Evolutionary conservation across 2,329 filamentous ascomycete genomes (phyloP).

Genomic region (Emergomyces orientalis): DNA sequence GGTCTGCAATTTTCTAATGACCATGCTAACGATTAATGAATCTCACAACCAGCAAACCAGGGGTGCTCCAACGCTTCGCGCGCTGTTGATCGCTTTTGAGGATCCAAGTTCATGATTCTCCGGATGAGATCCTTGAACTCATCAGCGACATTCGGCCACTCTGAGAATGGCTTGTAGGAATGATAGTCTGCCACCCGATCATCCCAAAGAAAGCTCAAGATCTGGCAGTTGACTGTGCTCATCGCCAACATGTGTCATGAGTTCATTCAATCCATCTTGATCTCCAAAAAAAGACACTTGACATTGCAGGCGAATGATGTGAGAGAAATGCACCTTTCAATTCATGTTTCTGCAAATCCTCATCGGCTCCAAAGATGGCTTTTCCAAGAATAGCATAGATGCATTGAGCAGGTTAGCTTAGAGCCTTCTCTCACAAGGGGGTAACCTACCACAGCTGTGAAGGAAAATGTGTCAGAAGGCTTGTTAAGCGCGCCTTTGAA

Average conservation of each 20-base stretch:
- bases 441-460: slow-evolving; percentile 23
- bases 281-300: slow-evolving; percentile 42
- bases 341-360: slow-evolving; percentile 27
- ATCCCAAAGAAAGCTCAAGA: slow-evolving; percentile 29
- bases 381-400: slow-evolving; percentile 39
- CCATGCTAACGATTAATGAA: no score
- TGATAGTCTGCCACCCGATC: slow-evolving; percentile 24
- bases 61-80: slow-evolving; percentile 23
- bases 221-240: slow-evolving; percentile 23
- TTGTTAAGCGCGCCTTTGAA: slow-evolving; percentile 21
- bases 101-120: slow-evolving; percentile 24
- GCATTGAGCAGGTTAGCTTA: slow-evolving; percentile 27
- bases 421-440: no score
- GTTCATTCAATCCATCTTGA: slow-evolving; percentile 31
- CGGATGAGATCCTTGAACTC: slow-evolving; percentile 24
- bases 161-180: slow-evolving; percentile 26
- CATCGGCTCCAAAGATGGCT: slow-evolving; percentile 34
- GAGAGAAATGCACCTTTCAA: slow-evolving; percentile 28
- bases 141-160: slow-evolving; percentile 24
- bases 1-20: no score
- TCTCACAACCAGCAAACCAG: slow-evolving; percentile 20
- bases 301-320: slow-evolving; percentile 34
- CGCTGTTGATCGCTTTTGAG: slow-evolving; percentile 23
- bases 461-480: slow-evolving; percentile 29
- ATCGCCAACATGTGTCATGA: slow-evolving; percentile 30